phyloP scores from a whole-genome alignment of 352 stramenopile genomes.

The Phytophthora hybrid region DNA sequence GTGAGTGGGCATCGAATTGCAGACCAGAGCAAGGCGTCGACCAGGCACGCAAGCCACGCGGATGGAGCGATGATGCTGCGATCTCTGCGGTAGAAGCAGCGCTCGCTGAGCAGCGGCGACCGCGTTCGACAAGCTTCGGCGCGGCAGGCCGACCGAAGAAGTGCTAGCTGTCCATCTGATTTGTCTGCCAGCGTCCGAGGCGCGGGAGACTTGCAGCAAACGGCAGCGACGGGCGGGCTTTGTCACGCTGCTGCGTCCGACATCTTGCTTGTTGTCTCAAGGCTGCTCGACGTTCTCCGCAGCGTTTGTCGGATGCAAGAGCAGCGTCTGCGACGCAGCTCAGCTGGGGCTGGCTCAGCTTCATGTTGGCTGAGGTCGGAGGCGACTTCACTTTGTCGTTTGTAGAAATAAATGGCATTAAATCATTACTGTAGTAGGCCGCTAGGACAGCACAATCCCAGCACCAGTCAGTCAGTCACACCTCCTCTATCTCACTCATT shows the following conservation, averaged over 20 bases:
- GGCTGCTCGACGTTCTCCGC: neutral
- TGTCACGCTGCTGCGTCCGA: conserved; percentile 20
- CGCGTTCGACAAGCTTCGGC: conserved; percentile 3
- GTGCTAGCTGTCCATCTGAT: conserved; percentile 33
- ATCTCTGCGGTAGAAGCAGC: neutral
- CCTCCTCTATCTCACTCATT: conserved; percentile 22
- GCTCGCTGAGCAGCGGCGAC: neutral
- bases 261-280: conserved; percentile 22
- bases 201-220: neutral
- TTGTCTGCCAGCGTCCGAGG: conserved; percentile 17
- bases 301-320: conserved; percentile 8
- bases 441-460: conserved; percentile 8
- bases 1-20: too few relatives aligned
- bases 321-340: conserved; percentile 7
- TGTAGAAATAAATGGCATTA: conserved; percentile 32
- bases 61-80: neutral
- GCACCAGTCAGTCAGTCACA: neutral
- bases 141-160: conserved; percentile 1
- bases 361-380: neutral
- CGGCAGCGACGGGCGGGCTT: conserved; percentile 3
- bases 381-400: neutral
- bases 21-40: neutral
- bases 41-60: neutral
- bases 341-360: neutral
- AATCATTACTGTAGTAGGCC: conserved; percentile 39